Evolutionary conservation across 2,329 filamentous ascomycete genomes (phyloP), one percentile per base, ranked within the genome.

Genomic region (Thelonectria discophora): DNA sequence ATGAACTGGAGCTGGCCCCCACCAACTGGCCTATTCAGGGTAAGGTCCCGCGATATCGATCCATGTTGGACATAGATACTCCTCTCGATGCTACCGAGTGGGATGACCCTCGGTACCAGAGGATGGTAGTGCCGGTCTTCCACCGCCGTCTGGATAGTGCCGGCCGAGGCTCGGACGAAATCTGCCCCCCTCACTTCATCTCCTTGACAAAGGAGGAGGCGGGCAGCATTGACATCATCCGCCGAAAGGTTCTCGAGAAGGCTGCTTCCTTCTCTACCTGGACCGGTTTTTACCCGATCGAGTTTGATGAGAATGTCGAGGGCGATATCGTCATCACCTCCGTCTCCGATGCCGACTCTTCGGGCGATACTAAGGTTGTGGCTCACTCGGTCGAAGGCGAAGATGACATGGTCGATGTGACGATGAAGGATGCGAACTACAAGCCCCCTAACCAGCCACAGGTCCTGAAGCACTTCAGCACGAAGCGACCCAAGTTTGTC

Each of bases 361-460:
- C 88, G 4, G 86, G 85, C 10, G 90, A 91, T 66, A 82, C 86
- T 20, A 90, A 90, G 72, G 84, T 97, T 48, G 86, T 90, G 60
- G 90, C 92, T 46, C 85, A 87, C 27, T 97, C 94, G 3, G 86
- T 97, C 2, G 90, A 94, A 74, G 91, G 93, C 10, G 94, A 97
- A 75, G 94, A 97, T 63, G 92, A 92, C 63, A 87, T 97, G 71
- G 91, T 98, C 6, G 92, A 97, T 73, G 89, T 99, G 15, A 91
- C 91, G 1, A 94, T 97, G 89, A 88, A 88, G 55, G 90, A 93
- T 69, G 79, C 80, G 12, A 56, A 65, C 37, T 57, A 55, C 63
- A 39, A 57, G 27, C 55, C 61, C 9, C 58, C 64, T n/a, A 56
- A 62, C 65, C 52, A 62, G 54, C 58, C 76, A 8, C 67, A 69